Evolutionary conservation across 768 basidiomycete species (phyloP).

Genomic region (Leccinum disarticulatum): DNA sequence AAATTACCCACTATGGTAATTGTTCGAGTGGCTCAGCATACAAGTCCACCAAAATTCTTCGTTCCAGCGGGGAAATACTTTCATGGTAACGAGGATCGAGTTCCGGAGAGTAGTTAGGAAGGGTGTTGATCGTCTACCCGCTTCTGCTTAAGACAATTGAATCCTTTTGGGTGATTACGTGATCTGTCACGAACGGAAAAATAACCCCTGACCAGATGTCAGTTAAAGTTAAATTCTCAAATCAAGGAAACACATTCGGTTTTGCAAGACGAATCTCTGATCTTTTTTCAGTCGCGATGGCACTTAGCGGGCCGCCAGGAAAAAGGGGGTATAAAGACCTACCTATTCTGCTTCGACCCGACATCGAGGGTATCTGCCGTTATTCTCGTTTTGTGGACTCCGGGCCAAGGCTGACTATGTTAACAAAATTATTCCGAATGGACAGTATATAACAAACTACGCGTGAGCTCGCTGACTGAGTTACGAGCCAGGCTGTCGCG

Average conservation of each 20-base stretch:
- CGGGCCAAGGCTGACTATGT: too few species aligned
- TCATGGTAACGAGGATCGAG: background rate
- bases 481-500: too few species aligned
- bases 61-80: background rate
- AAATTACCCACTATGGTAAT: slow-evolving; percentile 12
- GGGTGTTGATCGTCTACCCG: slow-evolving; percentile 1
- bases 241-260: background rate
- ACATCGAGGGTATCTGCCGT: too few species aligned
- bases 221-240: background rate
- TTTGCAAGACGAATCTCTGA: background rate
- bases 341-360: too few species aligned
- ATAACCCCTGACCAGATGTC: background rate
- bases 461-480: too few species aligned
- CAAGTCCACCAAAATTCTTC: background rate
- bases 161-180: slow-evolving; percentile 8
- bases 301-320: background rate
- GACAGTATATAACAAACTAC: too few species aligned
- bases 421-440: too few species aligned
- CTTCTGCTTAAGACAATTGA: slow-evolving; percentile 7
- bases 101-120: background rate
- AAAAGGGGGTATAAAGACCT: background rate
- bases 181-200: background rate
- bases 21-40: slow-evolving; percentile 13
- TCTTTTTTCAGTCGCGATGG: background rate
- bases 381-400: too few species aligned